Conservation (phyloP, 495 filamentous ascomycete genomes). For the Penicillium dipodomyicola region DNA sequence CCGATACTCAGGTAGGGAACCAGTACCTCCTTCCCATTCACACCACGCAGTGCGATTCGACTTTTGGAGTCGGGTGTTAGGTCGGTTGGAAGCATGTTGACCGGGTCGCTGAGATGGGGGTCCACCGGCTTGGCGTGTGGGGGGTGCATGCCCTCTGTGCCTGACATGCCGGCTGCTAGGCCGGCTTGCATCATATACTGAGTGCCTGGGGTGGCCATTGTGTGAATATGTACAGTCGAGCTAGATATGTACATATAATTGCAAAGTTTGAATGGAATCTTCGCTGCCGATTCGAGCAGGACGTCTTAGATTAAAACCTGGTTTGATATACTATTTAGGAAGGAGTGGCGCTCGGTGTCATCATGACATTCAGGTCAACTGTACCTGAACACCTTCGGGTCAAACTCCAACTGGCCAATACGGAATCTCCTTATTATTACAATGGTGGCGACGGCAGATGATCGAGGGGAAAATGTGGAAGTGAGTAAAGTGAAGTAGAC, state of each 20-base stretch:
- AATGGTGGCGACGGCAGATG: neutral
- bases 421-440: neutral
- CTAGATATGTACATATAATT: neutral
- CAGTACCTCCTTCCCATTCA: slow-evolving; percentile 22
- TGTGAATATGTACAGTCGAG: neutral
- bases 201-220: slow-evolving; percentile 24
- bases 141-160: slow-evolving; percentile 32
- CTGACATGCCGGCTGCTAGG: slow-evolving; percentile 37
- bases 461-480: neutral
- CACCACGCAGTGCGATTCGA: slow-evolving; percentile 19
- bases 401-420: neutral
- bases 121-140: slow-evolving; percentile 28
- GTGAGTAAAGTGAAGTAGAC: neutral
- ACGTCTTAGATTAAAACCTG: neutral
- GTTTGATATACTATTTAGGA: neutral
- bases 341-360: neutral
- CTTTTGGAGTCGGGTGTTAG: slow-evolving; percentile 18
- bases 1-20: slow-evolving; percentile 38
- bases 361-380: slow-evolving; percentile 1
- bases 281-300: neutral
- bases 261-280: neutral
- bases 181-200: slow-evolving; percentile 37
- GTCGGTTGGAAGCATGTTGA: slow-evolving; percentile 22
- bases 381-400: neutral
- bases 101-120: slow-evolving; percentile 19